These are phyloP conservation scores for Aspergillus novofumigatus DNA, from an alignment of 2,329 filamentous ascomycete species.

Conservation along the genomic window DNA sequence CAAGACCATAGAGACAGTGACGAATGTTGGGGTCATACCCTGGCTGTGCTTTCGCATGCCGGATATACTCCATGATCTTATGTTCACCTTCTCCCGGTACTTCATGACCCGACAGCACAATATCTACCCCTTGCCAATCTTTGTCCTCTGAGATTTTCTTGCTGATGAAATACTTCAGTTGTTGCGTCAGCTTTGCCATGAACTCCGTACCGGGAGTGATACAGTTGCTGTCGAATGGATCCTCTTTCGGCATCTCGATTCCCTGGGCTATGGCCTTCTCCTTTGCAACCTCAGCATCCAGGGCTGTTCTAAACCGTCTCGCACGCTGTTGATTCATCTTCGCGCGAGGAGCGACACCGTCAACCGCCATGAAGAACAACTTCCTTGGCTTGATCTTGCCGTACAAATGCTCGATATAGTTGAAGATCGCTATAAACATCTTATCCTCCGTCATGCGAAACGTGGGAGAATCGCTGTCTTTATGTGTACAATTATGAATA, in stretches of 20 bases:
- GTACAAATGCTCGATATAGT: constrained; percentile 98
- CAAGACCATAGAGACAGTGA: constrained; percentile 94
- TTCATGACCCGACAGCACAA: constrained; percentile 95
- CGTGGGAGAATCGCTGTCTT: constrained; percentile 85
- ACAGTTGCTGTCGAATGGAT: constrained; percentile 97
- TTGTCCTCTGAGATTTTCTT: constrained; percentile 97
- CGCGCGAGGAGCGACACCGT: constrained; percentile 92
- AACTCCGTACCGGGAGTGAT: constrained; percentile 96
- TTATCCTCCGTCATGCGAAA: constrained; percentile 95
- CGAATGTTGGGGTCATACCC: constrained; percentile 89
- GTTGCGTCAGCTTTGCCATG: constrained; percentile 91
- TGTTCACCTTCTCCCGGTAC: constrained; percentile 97
- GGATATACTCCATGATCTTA: constrained; percentile 99
- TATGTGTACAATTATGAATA: constrained; percentile 99
- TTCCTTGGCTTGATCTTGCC: constrained; percentile 98
- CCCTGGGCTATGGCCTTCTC: constrained; percentile 90
- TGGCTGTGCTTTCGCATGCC: constrained; percentile 91
- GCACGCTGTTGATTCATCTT: constrained; percentile 99
- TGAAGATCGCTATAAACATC: constrained; percentile 99
- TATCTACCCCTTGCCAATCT: constrained; percentile 95
- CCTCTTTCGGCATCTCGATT: constrained; percentile 88
- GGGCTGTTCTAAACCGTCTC: constrained; percentile 86
- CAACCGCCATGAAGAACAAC: constrained; percentile 99
- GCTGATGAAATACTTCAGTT: constrained; percentile 97
- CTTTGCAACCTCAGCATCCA: constrained; percentile 83